Evolutionary conservation across 2,329 filamentous ascomycete genomes (phyloP).

Genomic region (Ceratocystis colombiana): DNA sequence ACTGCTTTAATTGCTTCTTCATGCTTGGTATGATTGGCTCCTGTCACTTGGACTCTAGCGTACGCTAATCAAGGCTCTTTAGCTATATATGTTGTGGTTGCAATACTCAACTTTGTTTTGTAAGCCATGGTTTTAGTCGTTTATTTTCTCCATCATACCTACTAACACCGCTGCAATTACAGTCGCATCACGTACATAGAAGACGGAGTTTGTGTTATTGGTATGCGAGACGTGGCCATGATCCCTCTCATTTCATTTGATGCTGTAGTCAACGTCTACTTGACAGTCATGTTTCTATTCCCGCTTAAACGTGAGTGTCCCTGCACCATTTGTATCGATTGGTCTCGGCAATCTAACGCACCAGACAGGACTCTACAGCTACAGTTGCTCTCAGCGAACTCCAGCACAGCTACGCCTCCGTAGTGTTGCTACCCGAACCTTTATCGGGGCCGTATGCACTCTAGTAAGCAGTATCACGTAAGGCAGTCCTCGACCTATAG

Average conservation of each 20-base stretch:
- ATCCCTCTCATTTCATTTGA: slow-evolving; percentile 54
- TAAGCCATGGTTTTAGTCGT: slow-evolving; percentile 32
- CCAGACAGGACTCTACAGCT: slow-evolving; percentile 44
- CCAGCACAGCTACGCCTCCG: slow-evolving; percentile 38
- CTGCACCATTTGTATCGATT: background rate
- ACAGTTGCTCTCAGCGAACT: slow-evolving; percentile 39
- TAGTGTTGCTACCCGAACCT: slow-evolving; percentile 47
- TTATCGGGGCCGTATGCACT: slow-evolving; percentile 49
- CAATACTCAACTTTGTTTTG: slow-evolving; percentile 52
- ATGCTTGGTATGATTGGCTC: slow-evolving; percentile 33
- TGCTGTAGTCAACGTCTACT: slow-evolving; percentile 50
- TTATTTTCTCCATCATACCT: too few relatives aligned
- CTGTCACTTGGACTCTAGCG: background rate
- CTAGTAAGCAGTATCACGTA: slow-evolving; percentile 49
- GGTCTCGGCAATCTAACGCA: background rate
- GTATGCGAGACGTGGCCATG: slow-evolving; percentile 49
- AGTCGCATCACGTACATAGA: slow-evolving; percentile 49
- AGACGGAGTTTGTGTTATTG: slow-evolving; percentile 49
- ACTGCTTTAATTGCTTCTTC: slow-evolving; percentile 51
- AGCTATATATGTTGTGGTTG: slow-evolving; percentile 39
- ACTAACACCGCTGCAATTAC: background rate
- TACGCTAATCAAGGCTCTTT: slow-evolving; percentile 15
- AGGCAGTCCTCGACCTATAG: slow-evolving; percentile 27
- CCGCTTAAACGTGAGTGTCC: slow-evolving; percentile 43
- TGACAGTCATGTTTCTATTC: slow-evolving; percentile 54